phyloP scores from a whole-genome alignment of 768 basidiomycete genomes.

The Mycena venus region DNA sequence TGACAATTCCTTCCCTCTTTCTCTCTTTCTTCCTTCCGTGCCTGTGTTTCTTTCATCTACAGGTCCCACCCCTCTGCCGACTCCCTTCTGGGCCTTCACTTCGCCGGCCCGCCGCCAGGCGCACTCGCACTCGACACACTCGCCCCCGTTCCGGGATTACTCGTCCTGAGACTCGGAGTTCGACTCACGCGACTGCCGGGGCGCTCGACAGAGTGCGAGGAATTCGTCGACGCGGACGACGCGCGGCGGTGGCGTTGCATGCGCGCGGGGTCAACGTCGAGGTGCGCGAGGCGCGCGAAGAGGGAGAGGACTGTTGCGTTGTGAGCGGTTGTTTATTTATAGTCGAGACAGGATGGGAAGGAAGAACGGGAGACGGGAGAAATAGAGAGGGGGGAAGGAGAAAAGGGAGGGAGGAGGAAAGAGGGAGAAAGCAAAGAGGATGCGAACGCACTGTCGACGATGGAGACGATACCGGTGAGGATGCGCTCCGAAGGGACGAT shows the following conservation, averaged over 20 bases:
- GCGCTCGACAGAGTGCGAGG: constrained; percentile 56
- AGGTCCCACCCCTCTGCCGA: not conserved
- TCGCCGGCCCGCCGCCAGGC: not conserved
- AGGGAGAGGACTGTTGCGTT: constrained; percentile 78
- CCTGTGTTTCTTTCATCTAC: not conserved
- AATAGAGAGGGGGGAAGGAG: too few species aligned
- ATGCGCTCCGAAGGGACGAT: constrained; percentile 52
- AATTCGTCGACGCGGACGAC: constrained; percentile 77
- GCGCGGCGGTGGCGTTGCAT: constrained; percentile 87
- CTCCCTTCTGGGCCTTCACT: not conserved
- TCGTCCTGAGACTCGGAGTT: constrained; percentile 31
- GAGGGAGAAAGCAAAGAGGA: not conserved
- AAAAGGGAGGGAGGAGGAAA: not conserved
- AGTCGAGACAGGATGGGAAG: not conserved
- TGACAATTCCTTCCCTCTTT: not conserved
- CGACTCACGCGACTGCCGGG: constrained; percentile 21
- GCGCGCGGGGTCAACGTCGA: constrained; percentile 82
- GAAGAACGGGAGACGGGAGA: too few species aligned
- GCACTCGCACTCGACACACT: not conserved
- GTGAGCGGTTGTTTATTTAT: not conserved
- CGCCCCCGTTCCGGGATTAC: not conserved
- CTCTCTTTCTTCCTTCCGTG: not conserved
- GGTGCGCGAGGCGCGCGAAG: constrained; percentile 81
- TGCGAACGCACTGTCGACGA: constrained; percentile 77
- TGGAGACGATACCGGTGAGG: constrained; percentile 82